Percentiles rank a stretch among this genome's conserved stretches.
These are phyloP conservation scores for Phytophthora capsici DNA, from an alignment of 352 stramenopile species.

Conservation along the genomic window DNA sequence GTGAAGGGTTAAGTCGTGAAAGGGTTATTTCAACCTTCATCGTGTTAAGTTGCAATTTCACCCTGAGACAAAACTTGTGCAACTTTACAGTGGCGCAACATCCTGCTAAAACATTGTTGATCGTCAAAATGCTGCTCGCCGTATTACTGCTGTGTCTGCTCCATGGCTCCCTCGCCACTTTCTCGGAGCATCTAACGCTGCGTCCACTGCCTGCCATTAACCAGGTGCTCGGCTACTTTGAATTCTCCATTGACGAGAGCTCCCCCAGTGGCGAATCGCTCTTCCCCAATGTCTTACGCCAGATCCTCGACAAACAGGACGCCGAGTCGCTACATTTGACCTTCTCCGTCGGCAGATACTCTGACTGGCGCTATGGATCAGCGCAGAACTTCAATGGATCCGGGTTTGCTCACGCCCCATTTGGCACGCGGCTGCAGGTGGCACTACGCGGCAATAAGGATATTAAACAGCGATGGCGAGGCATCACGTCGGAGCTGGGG, in stretches of 20 bases:
- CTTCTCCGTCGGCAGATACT: constrained; percentile 71
- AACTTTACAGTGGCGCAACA: no score
- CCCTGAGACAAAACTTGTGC: no score
- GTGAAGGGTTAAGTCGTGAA: no score
- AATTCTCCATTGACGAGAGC: constrained; percentile 47
- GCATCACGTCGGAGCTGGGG: constrained; percentile 77
- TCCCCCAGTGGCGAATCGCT: constrained; percentile 19
- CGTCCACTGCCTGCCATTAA: constrained; percentile 49
- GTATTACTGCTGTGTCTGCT: constrained; percentile 25
- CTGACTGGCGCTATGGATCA: constrained; percentile 52
- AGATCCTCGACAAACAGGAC: constrained; percentile 78
- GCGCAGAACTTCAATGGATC: constrained; percentile 24
- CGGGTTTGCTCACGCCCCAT: constrained; percentile 49
- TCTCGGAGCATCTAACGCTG: constrained; percentile 59
- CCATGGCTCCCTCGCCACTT: constrained; percentile 25
- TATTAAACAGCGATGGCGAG: constrained; percentile 54
- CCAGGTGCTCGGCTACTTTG: constrained; percentile 67
- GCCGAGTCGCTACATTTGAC: constrained; percentile 71
- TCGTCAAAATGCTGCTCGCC: constrained; percentile 12
- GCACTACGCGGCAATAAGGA: constrained; percentile 38
- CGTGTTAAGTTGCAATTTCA: no score
- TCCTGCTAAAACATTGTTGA: neutral
- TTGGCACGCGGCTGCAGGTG: constrained; percentile 71
- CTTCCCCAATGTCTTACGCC: constrained; percentile 64
- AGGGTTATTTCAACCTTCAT: no score